Evolutionary conservation across 768 basidiomycete species (phyloP).

Genomic region (Boletus rubroflammeus): DNA sequence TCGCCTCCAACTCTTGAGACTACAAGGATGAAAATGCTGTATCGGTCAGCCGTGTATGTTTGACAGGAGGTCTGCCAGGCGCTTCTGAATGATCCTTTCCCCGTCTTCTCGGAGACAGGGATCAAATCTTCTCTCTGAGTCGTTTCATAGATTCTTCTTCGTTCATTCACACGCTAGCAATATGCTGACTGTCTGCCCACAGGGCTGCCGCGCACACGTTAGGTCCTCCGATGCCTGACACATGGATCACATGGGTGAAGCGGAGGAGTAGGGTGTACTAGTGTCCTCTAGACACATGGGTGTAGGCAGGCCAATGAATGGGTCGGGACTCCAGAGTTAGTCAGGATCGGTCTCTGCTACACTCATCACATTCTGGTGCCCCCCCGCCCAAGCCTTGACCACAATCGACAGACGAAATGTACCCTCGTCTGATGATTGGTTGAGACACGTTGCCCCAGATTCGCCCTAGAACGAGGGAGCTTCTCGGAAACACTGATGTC

Average conservation of each 20-base stretch:
- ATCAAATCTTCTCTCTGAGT: slow-evolving; percentile 36
- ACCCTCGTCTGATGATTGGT: slow-evolving; percentile 2
- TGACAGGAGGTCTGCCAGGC: slow-evolving; percentile 27
- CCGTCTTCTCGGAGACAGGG: slow-evolving; percentile 11
- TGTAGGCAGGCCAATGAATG: not conserved
- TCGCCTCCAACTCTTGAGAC: not conserved
- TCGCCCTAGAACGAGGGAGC: slow-evolving; percentile 11
- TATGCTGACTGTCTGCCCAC: slow-evolving; percentile 13
- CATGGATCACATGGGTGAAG: not conserved
- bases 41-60: slow-evolving; percentile 13
- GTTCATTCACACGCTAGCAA: not conserved
- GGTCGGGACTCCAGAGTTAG: not conserved
- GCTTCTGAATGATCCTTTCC: slow-evolving; percentile 28
- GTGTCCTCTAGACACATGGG: not conserved
- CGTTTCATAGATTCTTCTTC: not conserved
- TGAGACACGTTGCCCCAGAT: slow-evolving; percentile 9
- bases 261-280: not conserved
- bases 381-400: not conserved
- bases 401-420: not conserved
- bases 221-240: not conserved
- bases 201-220: not conserved
- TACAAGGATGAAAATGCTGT: slow-evolving; percentile 23
- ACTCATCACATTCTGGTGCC: not conserved
- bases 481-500: slow-evolving; percentile 1
- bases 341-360: not conserved